Evolutionary conservation across 2,329 filamentous ascomycete genomes (phyloP), one percentile per base, ranked within the genome.

Genomic region (Pyrenophora tritici-repentis): DNA sequence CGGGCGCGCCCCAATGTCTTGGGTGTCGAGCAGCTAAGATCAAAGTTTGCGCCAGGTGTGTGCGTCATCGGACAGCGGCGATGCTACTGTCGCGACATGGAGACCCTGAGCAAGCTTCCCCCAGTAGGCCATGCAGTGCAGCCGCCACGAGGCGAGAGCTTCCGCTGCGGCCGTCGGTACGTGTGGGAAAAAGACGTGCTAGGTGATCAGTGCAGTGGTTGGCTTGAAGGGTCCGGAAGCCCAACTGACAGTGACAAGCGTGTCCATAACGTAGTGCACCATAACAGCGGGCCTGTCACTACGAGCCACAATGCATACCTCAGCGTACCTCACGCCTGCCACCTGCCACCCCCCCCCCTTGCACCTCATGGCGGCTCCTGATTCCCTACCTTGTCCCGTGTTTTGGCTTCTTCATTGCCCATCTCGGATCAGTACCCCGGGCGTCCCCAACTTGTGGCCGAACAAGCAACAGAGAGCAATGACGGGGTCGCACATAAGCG

Each of bases 171-270:
- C 48, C 42, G 51, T 52, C 52, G 49, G 53, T 54, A 48, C 51
- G 53, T 52, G 52, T 59, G 46, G 18, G 18, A 20, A 53, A 53
- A 36, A 35, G 39, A 36, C 52, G 45, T 53, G 59, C 50, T 47
- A 53, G 39, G 52, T 58, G 57, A 58, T 52, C 49, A 47, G 40
- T 44, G 50, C 44, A 32, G 42, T 61, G 63, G 60, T 63, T 65
- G 58, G 63, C 40, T 55, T 59, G 45, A 46, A 62, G 45, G 56
- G 58, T 55, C 60, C 65, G 61, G 61, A 60, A 57, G 59, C 58
- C 54, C 61, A 53, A 71, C 59, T 72, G 65, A 66, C 68, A 66
- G 59, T 56, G 51, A 61, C 61, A 69, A 63, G 66, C 60, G 64
- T 67, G 18, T 20, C 18, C 47, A 20, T 40, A 20, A 20, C 20